Percentiles rank a stretch among this genome's conserved stretches.
These are phyloP conservation scores for Jamesozyma lodderae DNA, from an alignment of 805 yeast genomes.

Conservation along the genomic window DNA sequence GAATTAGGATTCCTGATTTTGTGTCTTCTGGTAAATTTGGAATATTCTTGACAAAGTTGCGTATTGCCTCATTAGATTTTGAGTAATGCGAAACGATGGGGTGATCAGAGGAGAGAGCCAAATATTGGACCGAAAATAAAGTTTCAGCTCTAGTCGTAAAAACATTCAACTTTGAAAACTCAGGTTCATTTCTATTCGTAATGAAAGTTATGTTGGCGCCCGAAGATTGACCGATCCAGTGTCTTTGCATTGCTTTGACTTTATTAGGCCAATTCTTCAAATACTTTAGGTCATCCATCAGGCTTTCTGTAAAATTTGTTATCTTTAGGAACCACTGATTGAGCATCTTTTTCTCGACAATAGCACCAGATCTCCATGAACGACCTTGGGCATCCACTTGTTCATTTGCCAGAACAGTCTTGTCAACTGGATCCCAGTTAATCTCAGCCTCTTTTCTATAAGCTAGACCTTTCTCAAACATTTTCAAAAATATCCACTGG, in stretches of 20 bases:
- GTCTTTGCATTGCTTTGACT: constrained; percentile 80
- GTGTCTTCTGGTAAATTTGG: constrained; percentile 37
- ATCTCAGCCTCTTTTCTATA: constrained; percentile 81
- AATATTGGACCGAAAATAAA: constrained; percentile 66
- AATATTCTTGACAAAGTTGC: constrained; percentile 36
- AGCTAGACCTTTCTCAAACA: constrained; percentile 72
- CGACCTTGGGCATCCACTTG: constrained; percentile 87
- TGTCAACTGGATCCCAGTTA: constrained; percentile 96
- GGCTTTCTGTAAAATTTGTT: constrained; percentile 64
- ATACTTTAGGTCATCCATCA: constrained; percentile 52
- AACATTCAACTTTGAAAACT: constrained; percentile 34
- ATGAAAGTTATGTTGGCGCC: constrained; percentile 65
- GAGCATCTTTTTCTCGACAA: constrained; percentile 71
- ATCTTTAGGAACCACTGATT: constrained; percentile 94
- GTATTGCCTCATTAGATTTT: constrained; percentile 33
- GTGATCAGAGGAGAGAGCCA: constrained; percentile 72
- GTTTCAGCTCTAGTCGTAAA: constrained; percentile 93
- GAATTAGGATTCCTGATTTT: constrained; percentile 51
- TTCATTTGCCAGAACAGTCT: constrained; percentile 91
- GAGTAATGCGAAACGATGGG: constrained; percentile 42
- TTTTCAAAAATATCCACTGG: constrained; percentile 68
- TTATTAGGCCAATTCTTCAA: constrained; percentile 78
- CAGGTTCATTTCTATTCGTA: constrained; percentile 22
- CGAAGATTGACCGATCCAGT: constrained; percentile 87
- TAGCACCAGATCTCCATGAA: constrained; percentile 96